These are phyloP conservation scores for Fusarium tupiense DNA, from an alignment of 2,329 filamentous ascomycete species.

Conservation along the genomic window DNA sequence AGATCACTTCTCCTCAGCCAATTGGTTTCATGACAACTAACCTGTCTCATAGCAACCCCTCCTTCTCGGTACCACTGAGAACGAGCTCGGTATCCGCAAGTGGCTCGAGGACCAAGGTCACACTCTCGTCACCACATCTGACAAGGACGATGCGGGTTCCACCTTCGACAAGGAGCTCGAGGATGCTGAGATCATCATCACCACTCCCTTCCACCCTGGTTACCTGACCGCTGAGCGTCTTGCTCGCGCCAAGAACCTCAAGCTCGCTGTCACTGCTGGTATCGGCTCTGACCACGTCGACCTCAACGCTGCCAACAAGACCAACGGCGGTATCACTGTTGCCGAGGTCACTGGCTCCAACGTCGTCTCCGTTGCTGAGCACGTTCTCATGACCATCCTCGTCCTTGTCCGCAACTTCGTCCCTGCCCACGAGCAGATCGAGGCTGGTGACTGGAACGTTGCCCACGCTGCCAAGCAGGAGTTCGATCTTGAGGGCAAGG, in stretches of 20 bases:
- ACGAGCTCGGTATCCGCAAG: slow-evolving; percentile 95
- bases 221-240: slow-evolving; percentile 97
- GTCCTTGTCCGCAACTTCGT: slow-evolving; percentile 97
- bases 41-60: slow-evolving; percentile 68
- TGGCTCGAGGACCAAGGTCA: slow-evolving; percentile 98
- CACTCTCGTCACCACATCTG: slow-evolving; percentile 94
- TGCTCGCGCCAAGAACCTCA: slow-evolving; percentile 98
- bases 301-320: slow-evolving; percentile 95
- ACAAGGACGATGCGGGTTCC: slow-evolving; percentile 95
- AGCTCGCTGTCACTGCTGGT: slow-evolving; percentile 95
- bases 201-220: slow-evolving; percentile 97
- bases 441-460: slow-evolving; percentile 91
- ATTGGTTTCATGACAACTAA: slow-evolving; percentile 31
- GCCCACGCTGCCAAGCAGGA: slow-evolving; percentile 97
- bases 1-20: slow-evolving; percentile 7
- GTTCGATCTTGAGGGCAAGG: slow-evolving; percentile 96
- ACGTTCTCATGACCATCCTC: slow-evolving; percentile 99
- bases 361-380: slow-evolving; percentile 97
- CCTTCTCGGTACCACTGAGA: slow-evolving; percentile 95
- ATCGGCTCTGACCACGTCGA: slow-evolving; percentile 99
- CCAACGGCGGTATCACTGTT: slow-evolving; percentile 96
- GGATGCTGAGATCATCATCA: slow-evolving; percentile 98
- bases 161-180: slow-evolving; percentile 95
- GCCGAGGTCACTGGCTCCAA: slow-evolving; percentile 98
- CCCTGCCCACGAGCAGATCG: slow-evolving; percentile 93